Percentiles rank a stretch among this genome's conserved stretches.
Evolutionary conservation across 768 basidiomycete genomes (phyloP).

Genomic region (Erythrobasidium yunnanense): DNA sequence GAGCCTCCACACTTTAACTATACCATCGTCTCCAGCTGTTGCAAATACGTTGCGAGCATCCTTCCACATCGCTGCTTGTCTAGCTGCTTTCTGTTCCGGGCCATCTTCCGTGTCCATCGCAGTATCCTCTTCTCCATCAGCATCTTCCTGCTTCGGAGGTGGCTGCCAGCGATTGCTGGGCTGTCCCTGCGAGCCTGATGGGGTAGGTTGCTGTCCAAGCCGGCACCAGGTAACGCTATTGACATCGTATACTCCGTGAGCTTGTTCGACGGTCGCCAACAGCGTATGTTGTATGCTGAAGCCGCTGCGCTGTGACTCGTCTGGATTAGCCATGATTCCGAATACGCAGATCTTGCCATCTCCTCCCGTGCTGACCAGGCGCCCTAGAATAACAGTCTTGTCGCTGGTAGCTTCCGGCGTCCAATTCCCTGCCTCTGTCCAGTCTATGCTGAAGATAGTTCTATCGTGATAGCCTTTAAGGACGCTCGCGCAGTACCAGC

Average conservation of each 20-base stretch:
- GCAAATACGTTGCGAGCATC: slow-evolving; percentile 61
- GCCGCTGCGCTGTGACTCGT: slow-evolving; percentile 21
- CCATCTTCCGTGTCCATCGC: slow-evolving; percentile 10
- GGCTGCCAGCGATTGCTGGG: no score
- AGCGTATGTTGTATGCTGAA: slow-evolving; percentile 39
- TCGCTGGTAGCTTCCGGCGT: slow-evolving; percentile 41
- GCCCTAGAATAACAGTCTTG: slow-evolving; percentile 51
- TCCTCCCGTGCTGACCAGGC: slow-evolving; percentile 72
- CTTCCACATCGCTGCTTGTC: slow-evolving; percentile 39
- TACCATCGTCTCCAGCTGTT: slow-evolving; percentile 76
- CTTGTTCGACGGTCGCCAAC: slow-evolving; percentile 52
- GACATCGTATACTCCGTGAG: slow-evolving; percentile 74
- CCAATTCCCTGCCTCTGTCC: slow-evolving; percentile 45
- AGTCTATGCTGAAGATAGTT: slow-evolving; percentile 69
- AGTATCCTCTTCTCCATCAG: slow-evolving; percentile 24
- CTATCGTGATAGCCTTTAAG: slow-evolving; percentile 56
- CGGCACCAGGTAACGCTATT: slow-evolving; percentile 74
- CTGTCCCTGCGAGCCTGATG: not conserved
- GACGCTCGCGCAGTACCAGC: slow-evolving; percentile 55
- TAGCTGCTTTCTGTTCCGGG: not conserved
- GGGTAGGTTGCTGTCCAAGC: not conserved
- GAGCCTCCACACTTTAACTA: slow-evolving; percentile 62
- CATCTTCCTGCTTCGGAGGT: not conserved
- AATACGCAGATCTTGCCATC: slow-evolving; percentile 77
- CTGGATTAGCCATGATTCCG: slow-evolving; percentile 47